Conservation (phyloP, 257 asterid species). For the Apocynum venetum region DNA sequence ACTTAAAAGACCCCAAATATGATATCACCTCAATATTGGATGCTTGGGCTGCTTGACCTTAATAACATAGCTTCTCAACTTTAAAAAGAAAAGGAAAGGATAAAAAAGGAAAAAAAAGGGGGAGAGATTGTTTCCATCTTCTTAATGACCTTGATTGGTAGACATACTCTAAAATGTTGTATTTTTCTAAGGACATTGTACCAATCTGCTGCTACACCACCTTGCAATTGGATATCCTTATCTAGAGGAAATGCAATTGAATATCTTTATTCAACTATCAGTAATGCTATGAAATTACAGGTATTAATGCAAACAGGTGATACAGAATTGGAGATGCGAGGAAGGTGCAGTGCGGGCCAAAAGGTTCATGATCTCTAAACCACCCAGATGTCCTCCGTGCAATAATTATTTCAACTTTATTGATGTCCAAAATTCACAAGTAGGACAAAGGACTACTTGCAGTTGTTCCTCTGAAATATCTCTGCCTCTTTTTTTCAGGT, state of each 20-base stretch:
- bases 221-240: not conserved
- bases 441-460: not conserved
- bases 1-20: not conserved
- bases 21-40: not conserved
- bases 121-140: not conserved
- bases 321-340: slow-evolving; percentile 97
- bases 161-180: not conserved
- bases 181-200: not conserved
- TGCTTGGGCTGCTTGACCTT: not conserved
- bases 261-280: not conserved
- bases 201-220: not conserved
- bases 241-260: too few species aligned
- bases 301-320: slow-evolving; percentile 97
- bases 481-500: slow-evolving; percentile 40
- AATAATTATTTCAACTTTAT: not conserved
- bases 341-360: slow-evolving; percentile 99
- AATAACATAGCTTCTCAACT: not conserved
- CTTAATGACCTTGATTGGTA: not conserved
- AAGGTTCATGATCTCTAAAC: slow-evolving; percentile 46
- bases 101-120: too few species aligned
- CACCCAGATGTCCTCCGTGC: not conserved
- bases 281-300: slow-evolving; percentile 31
- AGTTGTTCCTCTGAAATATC: not conserved
- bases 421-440: not conserved
- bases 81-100: not conserved